A percentile compares a stretch with the other conserved stretches of the same genome.
These are phyloP conservation scores for Kwoniella sp. DNA, from an alignment of 768 basidiomycete species.

Conservation along the genomic window DNA sequence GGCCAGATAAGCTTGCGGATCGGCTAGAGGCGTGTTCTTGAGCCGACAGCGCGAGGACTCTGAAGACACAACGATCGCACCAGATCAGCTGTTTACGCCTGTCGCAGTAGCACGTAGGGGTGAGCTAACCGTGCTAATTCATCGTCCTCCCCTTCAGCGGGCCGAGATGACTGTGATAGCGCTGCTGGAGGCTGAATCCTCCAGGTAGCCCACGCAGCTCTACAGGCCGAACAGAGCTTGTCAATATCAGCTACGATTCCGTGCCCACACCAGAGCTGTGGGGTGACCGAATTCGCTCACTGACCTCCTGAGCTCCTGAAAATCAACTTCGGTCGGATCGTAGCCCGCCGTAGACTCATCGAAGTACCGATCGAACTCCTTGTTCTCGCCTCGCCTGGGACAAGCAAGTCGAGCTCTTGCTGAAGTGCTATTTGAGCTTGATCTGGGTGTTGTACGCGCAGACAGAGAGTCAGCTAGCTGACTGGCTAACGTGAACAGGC, in stretches of 20 bases:
- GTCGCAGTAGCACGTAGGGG: not conserved
- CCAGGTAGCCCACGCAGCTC: conserved; percentile 50
- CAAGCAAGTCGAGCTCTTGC: conserved; percentile 5
- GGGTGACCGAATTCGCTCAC: too few relatives aligned
- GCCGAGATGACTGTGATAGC: not conserved
- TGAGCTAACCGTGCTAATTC: conserved; percentile 38
- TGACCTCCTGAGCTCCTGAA: conserved; percentile 40
- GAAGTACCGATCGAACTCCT: conserved; percentile 42
- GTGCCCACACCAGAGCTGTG: too few relatives aligned
- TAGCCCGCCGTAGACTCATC: conserved; percentile 20
- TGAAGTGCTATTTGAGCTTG: conserved; percentile 7
- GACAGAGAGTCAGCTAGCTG: conserved; percentile 1
- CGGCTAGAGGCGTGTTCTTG: conserved; percentile 17
- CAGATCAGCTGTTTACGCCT: not conserved
- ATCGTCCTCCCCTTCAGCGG: conserved; percentile 35
- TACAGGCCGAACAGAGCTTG: conserved; percentile 8
- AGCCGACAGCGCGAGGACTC: conserved; percentile 27
- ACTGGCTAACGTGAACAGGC: too few relatives aligned
- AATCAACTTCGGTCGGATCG: conserved; percentile 23
- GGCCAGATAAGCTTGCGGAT: not conserved
- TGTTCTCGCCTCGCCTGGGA: conserved; percentile 33
- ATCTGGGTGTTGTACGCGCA: not conserved
- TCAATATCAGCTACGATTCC: conserved; percentile 11
- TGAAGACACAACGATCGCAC: not conserved
- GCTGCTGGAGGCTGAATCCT: conserved; percentile 30